Base-by-base conservation (phyloP, 495 filamentous ascomycete species). In the Acidiella bohemica region DNA sequence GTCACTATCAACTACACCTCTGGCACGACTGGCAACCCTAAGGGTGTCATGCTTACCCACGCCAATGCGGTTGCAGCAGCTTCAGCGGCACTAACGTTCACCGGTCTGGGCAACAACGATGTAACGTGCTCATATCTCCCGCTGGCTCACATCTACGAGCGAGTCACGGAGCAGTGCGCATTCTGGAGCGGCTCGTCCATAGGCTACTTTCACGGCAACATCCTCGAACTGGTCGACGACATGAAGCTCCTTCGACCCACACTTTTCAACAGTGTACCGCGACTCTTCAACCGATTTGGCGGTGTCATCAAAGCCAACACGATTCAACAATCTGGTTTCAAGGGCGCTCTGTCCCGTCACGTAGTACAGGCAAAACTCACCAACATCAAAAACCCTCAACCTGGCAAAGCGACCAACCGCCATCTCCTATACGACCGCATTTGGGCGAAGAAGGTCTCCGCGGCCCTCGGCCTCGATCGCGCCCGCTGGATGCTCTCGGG, bases 1-100 rank as follows among this genome's bases (percentile, higher is more conserved):
- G 68, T 93, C 41, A 96, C 90, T 23, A 86, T 97, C 63, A 97
- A 96, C 65, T 97, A 97, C 64, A 97, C 90, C 8, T 93, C 84
- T 10, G 90, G 90, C 13, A 97, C 90, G 8, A 97, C 90, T 0
- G 92, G 90, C 5, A 72, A 81, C 46, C 90, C 90, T 4, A 97
- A 97, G 64, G 90, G 90, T 41, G 90, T 96, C 5, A 67, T 88
- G 24, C 62, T 96, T 46, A 85, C 81, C 3, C 92, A 97, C 54
- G 63, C 66, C 47, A 83, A 79, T 55, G 83, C 85, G 20, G 73
- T 92, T 4, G 75, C 84, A 1, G 84, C 77, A 16, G 67, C 80
- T 28, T 67, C 76, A 4, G 62, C 64, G 24, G 70, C 70, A 29
- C 63, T 80, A 22, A 56, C 64, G 21, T 62, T 71, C 17, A 61